A percentile compares a stretch with the other conserved stretches of the same genome.
Conservation (phyloP, 2,329 filamentous ascomycete genomes). For the Claviceps fusiformis region DNA sequence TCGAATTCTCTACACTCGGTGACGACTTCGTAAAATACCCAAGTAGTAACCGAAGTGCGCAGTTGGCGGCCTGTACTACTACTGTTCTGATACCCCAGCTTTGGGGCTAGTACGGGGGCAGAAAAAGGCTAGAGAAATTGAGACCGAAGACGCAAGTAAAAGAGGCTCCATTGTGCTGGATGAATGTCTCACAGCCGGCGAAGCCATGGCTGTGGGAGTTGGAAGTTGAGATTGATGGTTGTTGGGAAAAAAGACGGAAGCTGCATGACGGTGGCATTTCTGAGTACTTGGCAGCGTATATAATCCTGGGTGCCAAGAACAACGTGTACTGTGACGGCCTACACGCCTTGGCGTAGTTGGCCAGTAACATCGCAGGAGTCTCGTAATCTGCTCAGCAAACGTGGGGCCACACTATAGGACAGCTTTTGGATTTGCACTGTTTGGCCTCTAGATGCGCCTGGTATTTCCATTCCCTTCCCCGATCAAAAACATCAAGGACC, state of each 20-base stretch:
- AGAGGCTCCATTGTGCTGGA: background rate
- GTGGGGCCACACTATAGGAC: background rate
- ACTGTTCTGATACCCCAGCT: slow-evolving; percentile 33
- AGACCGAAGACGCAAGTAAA: background rate
- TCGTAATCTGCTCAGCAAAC: background rate
- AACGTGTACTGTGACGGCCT: background rate
- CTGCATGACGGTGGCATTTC: background rate
- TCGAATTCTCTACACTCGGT: slow-evolving; percentile 9
- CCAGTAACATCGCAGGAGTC: background rate
- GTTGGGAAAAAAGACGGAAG: background rate
- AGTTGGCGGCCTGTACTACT: slow-evolving; percentile 24
- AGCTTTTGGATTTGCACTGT: background rate
- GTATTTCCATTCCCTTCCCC: background rate
- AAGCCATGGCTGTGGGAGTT: slow-evolving; percentile 2
- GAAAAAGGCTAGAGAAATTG: background rate
- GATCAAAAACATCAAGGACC: background rate
- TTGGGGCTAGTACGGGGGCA: slow-evolving; percentile 27
- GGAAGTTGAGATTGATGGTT: background rate
- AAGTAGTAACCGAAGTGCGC: slow-evolving; percentile 13
- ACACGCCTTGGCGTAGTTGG: background rate
- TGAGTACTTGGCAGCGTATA: background rate
- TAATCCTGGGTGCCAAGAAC: too few species aligned
- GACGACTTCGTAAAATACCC: slow-evolving; percentile 11
- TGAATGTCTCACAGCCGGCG: background rate
- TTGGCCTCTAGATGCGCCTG: background rate